Evolutionary conservation across 345 rosid species (phyloP).

Genomic region (Melastoma malabathricum): DNA sequence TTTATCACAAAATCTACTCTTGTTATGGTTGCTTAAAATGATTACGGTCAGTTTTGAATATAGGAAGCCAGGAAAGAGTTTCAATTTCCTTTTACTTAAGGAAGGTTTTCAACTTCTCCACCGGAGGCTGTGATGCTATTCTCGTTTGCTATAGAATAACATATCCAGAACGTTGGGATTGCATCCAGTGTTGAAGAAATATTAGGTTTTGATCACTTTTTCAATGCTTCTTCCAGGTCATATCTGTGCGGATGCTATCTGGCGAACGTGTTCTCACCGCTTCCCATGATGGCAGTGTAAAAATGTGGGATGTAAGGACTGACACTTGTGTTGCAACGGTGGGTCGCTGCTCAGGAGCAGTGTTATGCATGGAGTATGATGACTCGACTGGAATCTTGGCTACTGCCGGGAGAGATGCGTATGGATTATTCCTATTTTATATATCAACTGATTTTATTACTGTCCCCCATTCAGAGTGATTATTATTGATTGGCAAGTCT

Average conservation of each 20-base stretch:
- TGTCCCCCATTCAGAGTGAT: background rate
- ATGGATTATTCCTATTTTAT: conserved; percentile 17
- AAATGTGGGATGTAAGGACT: conserved; percentile 99
- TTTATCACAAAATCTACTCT: too few species aligned
- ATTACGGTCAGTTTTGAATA: too few species aligned
- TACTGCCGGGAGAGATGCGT: conserved; percentile 98
- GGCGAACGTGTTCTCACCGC: conserved; percentile 95
- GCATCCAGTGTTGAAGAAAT: too few species aligned
- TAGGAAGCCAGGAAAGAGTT: too few species aligned
- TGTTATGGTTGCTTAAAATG: too few species aligned
- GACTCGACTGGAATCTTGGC: conserved; percentile 93
- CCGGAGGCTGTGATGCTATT: too few species aligned
- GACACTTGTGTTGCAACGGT: conserved; percentile 98
- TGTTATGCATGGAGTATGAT: conserved; percentile 90
- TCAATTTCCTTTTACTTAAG: too few species aligned
- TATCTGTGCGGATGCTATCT: conserved; percentile 84
- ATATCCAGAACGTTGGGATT: too few species aligned
- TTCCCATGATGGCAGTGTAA: conserved; percentile 84
- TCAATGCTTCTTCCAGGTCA: conserved; percentile 39
- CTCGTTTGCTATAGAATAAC: too few species aligned
- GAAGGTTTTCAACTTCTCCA: too few species aligned
- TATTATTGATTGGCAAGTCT: conserved; percentile 2
- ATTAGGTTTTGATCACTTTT: background rate
- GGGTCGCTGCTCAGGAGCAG: conserved; percentile 88
- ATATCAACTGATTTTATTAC: background rate